phyloP scores from a whole-genome alignment of 2,329 filamentous ascomycete species.

The Claviceps digitariae region DNA sequence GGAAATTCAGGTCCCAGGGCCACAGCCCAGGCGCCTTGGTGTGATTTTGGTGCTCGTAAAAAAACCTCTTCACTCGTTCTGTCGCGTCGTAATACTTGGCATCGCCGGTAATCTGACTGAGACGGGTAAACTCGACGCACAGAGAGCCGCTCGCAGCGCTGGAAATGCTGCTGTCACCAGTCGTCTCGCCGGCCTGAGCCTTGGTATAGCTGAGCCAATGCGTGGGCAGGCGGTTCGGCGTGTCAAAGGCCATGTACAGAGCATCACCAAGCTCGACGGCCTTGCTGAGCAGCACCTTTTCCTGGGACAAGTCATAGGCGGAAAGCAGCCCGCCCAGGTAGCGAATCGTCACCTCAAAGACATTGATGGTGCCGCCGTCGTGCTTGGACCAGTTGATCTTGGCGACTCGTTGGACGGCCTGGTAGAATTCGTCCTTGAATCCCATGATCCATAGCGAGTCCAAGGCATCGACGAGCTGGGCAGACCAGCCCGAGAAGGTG shows the following conservation, averaged over 20 bases:
- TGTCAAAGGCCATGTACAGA: conserved; percentile 40
- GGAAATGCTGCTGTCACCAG: conserved; percentile 23
- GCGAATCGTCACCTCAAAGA: conserved; percentile 51
- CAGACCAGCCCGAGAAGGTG: conserved; percentile 40
- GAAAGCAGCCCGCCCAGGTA: conserved; percentile 38
- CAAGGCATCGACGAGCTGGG: conserved; percentile 44
- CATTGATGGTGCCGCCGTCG: conserved; percentile 29
- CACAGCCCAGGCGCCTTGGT: conserved; percentile 61
- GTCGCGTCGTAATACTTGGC: conserved; percentile 65
- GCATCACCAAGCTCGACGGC: conserved; percentile 39
- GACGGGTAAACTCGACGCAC: conserved; percentile 59
- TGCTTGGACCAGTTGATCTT: conserved; percentile 42
- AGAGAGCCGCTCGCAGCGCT: conserved; percentile 47
- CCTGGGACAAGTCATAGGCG: conserved; percentile 37
- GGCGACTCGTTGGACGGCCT: conserved; percentile 33
- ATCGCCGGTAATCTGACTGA: conserved; percentile 60
- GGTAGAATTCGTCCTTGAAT: conserved; percentile 39
- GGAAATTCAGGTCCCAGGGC: conserved; percentile 52
- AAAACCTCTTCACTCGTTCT: conserved; percentile 56
- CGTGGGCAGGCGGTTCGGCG: conserved; percentile 37
- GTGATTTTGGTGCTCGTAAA: conserved; percentile 49
- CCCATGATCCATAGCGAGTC: conserved; percentile 49
- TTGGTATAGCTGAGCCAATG: conserved; percentile 30
- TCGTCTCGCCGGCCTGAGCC: conserved; percentile 25
- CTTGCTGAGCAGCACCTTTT: conserved; percentile 33